Evolutionary conservation across 2,329 filamentous ascomycete genomes (phyloP).

Genomic region (Aspergillus fumigatiaffinis): DNA sequence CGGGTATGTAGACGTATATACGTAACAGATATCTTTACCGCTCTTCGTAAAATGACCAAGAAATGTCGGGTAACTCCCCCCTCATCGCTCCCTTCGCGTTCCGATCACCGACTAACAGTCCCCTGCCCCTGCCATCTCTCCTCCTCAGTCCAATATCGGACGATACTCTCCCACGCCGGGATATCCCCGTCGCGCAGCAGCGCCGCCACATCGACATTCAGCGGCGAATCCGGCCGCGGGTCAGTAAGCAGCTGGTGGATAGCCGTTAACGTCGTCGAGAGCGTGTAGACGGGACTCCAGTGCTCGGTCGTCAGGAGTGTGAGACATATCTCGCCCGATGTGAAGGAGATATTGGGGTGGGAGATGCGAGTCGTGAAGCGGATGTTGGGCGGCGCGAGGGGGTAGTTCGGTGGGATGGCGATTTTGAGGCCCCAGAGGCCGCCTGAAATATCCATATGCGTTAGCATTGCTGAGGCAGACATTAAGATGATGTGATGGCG

Average conservation of each 20-base stretch:
- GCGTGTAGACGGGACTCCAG: constrained; percentile 83
- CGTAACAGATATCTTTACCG: background rate
- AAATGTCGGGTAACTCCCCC: background rate
- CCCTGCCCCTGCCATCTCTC: constrained; percentile 41
- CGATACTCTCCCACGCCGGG: constrained; percentile 43
- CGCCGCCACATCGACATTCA: constrained; percentile 48
- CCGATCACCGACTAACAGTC: background rate
- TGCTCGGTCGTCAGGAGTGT: constrained; percentile 69
- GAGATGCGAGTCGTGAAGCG: constrained; percentile 78
- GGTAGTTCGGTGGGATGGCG: constrained; percentile 72
- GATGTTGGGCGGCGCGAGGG: constrained; percentile 71
- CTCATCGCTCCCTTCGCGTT: too few relatives aligned
- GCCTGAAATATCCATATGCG: constrained; percentile 33
- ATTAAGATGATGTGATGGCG: background rate
- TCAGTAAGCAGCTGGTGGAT: constrained; percentile 46
- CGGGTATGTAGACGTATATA: background rate
- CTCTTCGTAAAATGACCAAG: background rate
- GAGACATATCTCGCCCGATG: constrained; percentile 87
- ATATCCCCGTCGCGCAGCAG: constrained; percentile 44
- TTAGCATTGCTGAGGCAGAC: background rate
- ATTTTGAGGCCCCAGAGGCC: constrained; percentile 84
- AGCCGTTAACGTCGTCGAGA: constrained; percentile 49
- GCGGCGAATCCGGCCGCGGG: constrained; percentile 44
- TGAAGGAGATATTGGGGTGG: constrained; percentile 73
- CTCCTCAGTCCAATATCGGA: constrained; percentile 46